Percentiles rank a stretch among this genome's conserved stretches.
Conservation (phyloP, 495 filamentous ascomycete genomes). For the Friedmanniomyces simplex region DNA sequence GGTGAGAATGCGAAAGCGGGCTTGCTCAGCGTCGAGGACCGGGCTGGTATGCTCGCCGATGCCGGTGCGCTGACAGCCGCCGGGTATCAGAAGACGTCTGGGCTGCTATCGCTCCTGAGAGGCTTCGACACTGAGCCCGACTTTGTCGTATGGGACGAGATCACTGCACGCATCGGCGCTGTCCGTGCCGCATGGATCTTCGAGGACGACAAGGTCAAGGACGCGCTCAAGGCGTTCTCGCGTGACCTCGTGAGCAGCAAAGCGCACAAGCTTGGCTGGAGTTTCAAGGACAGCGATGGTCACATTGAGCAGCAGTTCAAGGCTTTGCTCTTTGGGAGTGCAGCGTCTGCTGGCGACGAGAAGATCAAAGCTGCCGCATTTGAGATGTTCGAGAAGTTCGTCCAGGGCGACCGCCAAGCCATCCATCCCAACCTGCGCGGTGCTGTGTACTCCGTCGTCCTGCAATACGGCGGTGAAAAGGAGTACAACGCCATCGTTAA, state of each 20-base stretch:
- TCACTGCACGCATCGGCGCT: constrained; percentile 61
- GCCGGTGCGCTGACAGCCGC: constrained; percentile 82
- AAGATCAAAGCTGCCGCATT: constrained; percentile 50
- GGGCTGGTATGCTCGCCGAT: constrained; percentile 92
- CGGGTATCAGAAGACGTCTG: constrained; percentile 88
- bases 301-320: constrained; percentile 87
- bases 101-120: constrained; percentile 72
- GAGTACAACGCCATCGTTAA: constrained; percentile 74
- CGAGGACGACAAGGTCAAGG: constrained; percentile 59
- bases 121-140: constrained; percentile 74
- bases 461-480: constrained; percentile 61
- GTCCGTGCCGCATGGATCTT: constrained; percentile 83
- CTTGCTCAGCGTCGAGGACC: constrained; percentile 82
- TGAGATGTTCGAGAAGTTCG: constrained; percentile 64
- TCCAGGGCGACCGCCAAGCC: constrained; percentile 53
- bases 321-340: constrained; percentile 54
- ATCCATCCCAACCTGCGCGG: constrained; percentile 64
- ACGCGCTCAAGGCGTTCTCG: constrained; percentile 74
- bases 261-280: constrained; percentile 80
- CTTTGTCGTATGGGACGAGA: constrained; percentile 92
- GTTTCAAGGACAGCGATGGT: constrained; percentile 69
- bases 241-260: constrained; percentile 61
- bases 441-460: constrained; percentile 59
- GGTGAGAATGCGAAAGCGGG: constrained; percentile 77
- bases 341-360: constrained; percentile 56